Percentiles rank a stretch among this genome's conserved stretches.
Evolutionary conservation across 192 early-diverging fungal species (phyloP).

Genomic region (Podila verticillata): DNA sequence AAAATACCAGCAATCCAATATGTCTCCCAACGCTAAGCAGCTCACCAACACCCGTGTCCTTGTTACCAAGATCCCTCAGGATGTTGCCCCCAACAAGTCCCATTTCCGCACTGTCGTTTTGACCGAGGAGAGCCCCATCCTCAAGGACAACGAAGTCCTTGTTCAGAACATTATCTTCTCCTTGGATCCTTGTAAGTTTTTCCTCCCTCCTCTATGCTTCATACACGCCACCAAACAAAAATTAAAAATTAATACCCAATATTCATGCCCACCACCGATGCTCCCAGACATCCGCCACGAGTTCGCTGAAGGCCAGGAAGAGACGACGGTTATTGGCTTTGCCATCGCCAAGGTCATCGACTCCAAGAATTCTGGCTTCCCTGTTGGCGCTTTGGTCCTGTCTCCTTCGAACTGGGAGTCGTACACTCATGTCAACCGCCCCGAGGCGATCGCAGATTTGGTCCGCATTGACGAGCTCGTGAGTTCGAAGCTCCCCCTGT

Average conservation of each 20-base stretch:
- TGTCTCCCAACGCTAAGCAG: conserved; percentile 1
- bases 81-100: not conserved
- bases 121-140: conserved; percentile 10
- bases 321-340: conserved; percentile 4
- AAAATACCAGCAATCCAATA: not conserved
- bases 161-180: conserved; percentile 9
- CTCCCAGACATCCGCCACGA: conserved; percentile 7
- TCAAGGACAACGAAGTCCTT: conserved; percentile 33
- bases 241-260: not conserved
- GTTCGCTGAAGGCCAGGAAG: not conserved
- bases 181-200: conserved; percentile 20
- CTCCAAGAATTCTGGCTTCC: conserved; percentile 15
- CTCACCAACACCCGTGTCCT: conserved; percentile 32
- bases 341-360: conserved; percentile 19
- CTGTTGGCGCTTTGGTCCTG: conserved; percentile 45
- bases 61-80: not conserved
- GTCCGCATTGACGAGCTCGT: conserved; percentile 79
- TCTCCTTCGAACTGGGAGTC: conserved; percentile 43
- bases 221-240: not conserved
- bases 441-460: conserved; percentile 58
- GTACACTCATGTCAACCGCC: conserved; percentile 42
- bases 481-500: conserved; percentile 28
- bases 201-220: not conserved
- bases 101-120: conserved; percentile 9
- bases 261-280: not conserved